Base-by-base conservation (phyloP, 2,329 filamentous ascomycete genomes). In the Clarireedia sp. region DNA sequence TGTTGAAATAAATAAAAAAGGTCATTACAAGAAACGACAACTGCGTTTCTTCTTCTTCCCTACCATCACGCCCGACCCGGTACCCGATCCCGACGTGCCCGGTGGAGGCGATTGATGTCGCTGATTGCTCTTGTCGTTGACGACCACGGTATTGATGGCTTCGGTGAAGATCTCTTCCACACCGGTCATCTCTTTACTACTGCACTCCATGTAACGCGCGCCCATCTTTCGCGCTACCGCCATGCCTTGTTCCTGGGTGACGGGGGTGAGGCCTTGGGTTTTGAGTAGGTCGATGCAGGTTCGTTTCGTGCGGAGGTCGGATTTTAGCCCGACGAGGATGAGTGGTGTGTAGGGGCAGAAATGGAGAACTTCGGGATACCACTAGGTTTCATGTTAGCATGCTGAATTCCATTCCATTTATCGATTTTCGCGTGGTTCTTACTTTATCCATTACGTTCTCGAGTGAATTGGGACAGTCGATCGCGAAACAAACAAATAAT, bases 391-490 rank as follows among this genome's bases (percentile, higher is more conserved):
- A 19, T n/a, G 26, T 54, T 43, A 54, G 45, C 33, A 47, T 37
- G 45, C 60, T 57, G 58, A 56, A n/a, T 47, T 33, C 16, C 19
- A 40, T n/a, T 4, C 23, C 37, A 19, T 9, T 19, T 7, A 10
- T 23, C 7, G 24, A 16, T 10, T 14, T n/a, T 33, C 19, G 14
- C 45, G 10, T 21, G 29, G 4, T 29, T 51, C 77, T 60, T 76
- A 96, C 94, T 86, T 99, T 99, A 76, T 99, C 94, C 77, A 97
- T 86, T 57, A 99, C 92, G 73, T 99, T 99, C 70, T 99, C 94
- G 52, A 99, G 79, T 6, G 92, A 97, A 72, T 96, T 96, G 37
- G 94, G 94, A 72, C 94, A 99, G 74, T 99, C 94, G 68, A 99
- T 96, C 62, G 94, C 94, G 72, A 99, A 99, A 78, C 94, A 99